Evolutionary conservation across 1,284 basidiomycete species (phyloP).

Genomic region (Tilletiaria anomala): DNA sequence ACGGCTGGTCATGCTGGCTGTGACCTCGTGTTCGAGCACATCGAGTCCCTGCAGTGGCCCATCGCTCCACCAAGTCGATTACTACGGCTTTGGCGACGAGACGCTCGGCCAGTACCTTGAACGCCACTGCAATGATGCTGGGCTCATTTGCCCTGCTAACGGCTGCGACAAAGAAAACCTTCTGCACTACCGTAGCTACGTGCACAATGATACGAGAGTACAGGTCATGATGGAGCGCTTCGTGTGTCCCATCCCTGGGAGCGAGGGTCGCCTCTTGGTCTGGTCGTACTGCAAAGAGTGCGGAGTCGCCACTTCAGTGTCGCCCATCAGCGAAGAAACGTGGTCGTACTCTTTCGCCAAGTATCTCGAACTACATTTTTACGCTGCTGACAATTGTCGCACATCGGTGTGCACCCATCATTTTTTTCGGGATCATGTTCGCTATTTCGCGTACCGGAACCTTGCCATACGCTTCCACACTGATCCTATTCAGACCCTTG

Average conservation of each 20-base stretch:
- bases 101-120: conserved; percentile 87
- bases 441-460: conserved; percentile 65
- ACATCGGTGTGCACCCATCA: conserved; percentile 78
- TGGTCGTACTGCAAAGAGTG: conserved; percentile 73
- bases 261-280: conserved; percentile 63
- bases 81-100: conserved; percentile 82
- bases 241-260: conserved; percentile 40
- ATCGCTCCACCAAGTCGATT: conserved; percentile 57
- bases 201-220: conserved; percentile 72
- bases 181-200: conserved; percentile 72
- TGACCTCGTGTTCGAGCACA: conserved; percentile 52
- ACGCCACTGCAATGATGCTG: conserved; percentile 56
- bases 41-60: conserved; percentile 44
- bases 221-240: conserved; percentile 49
- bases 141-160: conserved; percentile 59
- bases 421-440: conserved; percentile 79
- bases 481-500: conserved; percentile 58
- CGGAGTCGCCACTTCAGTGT: conserved; percentile 52
- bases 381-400: conserved; percentile 63
- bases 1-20: conserved; percentile 61
- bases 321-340: conserved; percentile 79
- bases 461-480: conserved; percentile 71
- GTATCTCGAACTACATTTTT: conserved; percentile 81
- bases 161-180: conserved; percentile 66
- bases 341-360: conserved; percentile 85